Evolutionary conservation across 352 stramenopile genomes (phyloP).

Genomic region (Phytophthora tubulina): DNA sequence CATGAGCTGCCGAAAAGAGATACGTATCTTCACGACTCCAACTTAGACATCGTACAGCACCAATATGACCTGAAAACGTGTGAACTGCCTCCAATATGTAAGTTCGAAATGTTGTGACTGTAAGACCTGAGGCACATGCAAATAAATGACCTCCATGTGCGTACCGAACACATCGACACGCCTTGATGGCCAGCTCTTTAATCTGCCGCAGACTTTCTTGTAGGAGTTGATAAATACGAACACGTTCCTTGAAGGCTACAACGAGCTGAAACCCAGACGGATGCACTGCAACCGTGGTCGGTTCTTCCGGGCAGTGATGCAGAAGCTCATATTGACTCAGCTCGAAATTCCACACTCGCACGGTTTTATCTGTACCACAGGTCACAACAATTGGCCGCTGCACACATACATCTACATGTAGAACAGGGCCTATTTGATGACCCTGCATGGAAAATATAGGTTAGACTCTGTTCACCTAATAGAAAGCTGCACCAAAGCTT

Average conservation of each 20-base stretch:
- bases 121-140: constrained; percentile 74
- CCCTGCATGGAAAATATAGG: constrained; percentile 41
- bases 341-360: constrained; percentile 93
- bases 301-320: constrained; percentile 72
- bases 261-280: constrained; percentile 76
- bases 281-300: constrained; percentile 67
- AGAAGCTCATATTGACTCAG: constrained; percentile 68
- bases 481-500: constrained; percentile 13
- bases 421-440: constrained; percentile 64
- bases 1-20: constrained; percentile 80
- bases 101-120: constrained; percentile 65
- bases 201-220: constrained; percentile 73
- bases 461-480: neutral
- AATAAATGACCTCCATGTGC: constrained; percentile 80
- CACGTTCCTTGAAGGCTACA: constrained; percentile 82
- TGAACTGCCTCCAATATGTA: constrained; percentile 79
- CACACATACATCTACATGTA: constrained; percentile 86
- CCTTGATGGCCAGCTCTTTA: constrained; percentile 75
- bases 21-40: constrained; percentile 82
- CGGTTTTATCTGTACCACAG: constrained; percentile 83
- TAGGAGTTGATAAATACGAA: constrained; percentile 79
- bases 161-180: constrained; percentile 67
- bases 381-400: constrained; percentile 86
- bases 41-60: constrained; percentile 65
- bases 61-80: constrained; percentile 86